Evolutionary conservation across 1,284 basidiomycete species (phyloP).

Genomic region (Melanopsichium pennsylvanicum): DNA sequence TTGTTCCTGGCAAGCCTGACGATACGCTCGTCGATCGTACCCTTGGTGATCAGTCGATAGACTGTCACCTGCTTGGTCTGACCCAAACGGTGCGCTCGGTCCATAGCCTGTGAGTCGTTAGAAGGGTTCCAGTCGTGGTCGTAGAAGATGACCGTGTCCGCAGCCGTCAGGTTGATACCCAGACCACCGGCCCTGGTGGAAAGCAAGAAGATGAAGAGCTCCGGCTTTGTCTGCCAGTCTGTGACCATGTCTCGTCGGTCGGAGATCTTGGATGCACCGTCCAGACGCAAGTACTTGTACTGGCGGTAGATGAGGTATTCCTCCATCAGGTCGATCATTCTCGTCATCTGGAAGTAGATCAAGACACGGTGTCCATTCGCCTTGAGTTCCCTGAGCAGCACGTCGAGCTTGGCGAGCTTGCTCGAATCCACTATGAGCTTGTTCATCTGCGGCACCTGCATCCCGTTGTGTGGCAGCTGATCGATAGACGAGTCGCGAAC

Average conservation of each 20-base stretch:
- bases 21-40: constrained; percentile 98
- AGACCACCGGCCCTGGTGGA: constrained; percentile 96
- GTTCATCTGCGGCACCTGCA: constrained; percentile 94
- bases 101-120: constrained; percentile 99
- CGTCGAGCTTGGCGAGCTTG: constrained; percentile 90
- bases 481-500: constrained; percentile 74
- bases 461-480: constrained; percentile 82
- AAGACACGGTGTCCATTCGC: constrained; percentile 90
- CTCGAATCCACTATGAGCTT: constrained; percentile 95
- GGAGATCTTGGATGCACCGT: constrained; percentile 93
- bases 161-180: constrained; percentile 97
- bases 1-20: constrained; percentile 70
- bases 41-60: constrained; percentile 93
- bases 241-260: constrained; percentile 99
- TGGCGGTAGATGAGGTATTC: constrained; percentile 98
- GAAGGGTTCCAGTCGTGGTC: constrained; percentile 97
- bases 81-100: constrained; percentile 96
- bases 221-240: constrained; percentile 96
- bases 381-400: constrained; percentile 89
- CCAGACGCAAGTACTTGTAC: constrained; percentile 95
- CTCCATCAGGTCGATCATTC: constrained; percentile 99
- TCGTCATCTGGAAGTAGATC: constrained; percentile 99
- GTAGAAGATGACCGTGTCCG: constrained; percentile 92
- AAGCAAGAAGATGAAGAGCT: constrained; percentile 70
- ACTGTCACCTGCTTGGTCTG: constrained; percentile 99